Percentiles rank a stretch among this genome's conserved stretches.
Evolutionary conservation across 345 rosid genomes (phyloP).

Genomic region (Hibiscus trionum): DNA sequence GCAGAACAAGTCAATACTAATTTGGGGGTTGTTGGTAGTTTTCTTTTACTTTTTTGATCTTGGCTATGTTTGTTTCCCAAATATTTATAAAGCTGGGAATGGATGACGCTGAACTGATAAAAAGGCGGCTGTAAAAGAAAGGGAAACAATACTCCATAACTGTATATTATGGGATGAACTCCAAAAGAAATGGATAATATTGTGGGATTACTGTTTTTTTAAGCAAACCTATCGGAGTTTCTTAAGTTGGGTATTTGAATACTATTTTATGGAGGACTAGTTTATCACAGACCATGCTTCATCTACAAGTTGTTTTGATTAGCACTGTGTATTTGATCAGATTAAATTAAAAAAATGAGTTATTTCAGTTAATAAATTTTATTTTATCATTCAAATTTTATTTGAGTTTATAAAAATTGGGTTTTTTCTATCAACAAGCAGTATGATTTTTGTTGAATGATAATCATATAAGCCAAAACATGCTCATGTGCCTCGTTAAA

Average conservation of each 20-base stretch:
- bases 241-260: not conserved
- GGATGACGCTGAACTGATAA: not conserved
- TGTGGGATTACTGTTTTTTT: not conserved
- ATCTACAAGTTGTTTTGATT: not conserved
- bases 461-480: too few relatives aligned
- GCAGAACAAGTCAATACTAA: not conserved
- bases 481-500: too few relatives aligned
- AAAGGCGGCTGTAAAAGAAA: conserved; percentile 8
- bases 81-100: not conserved
- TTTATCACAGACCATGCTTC: not conserved
- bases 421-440: too few relatives aligned
- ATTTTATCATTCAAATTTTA: too few relatives aligned
- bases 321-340: too few relatives aligned
- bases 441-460: too few relatives aligned
- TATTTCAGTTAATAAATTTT: too few relatives aligned
- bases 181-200: conserved; percentile 6
- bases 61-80: not conserved
- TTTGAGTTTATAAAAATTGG: too few relatives aligned
- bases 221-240: not conserved
- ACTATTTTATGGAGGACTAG: not conserved
- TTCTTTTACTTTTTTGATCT: not conserved
- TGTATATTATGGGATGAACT: not conserved
- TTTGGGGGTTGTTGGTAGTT: not conserved
- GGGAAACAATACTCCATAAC: not conserved
- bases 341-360: too few relatives aligned